Evolutionary conservation across 495 filamentous ascomycete genomes (phyloP), one percentile per base, ranked within the genome.

Genomic region (Penicillium ucsense): DNA sequence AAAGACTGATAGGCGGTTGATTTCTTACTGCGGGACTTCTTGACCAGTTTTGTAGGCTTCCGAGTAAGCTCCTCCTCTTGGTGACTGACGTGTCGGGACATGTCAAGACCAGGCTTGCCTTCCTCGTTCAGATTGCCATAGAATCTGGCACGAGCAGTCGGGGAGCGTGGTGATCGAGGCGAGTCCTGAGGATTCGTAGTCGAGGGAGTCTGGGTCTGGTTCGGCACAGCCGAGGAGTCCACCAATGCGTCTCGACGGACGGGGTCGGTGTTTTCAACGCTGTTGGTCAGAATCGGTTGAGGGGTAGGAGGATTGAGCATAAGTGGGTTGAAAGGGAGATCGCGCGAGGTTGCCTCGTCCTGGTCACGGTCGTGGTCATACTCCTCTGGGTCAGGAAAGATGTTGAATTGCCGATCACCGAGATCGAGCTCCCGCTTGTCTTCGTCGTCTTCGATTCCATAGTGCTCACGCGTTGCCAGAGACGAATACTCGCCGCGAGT

Each of bases 221-320:
- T 66, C 29, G 62, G 64, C 10, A 66, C 38, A 39, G 67, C 69
- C 8, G 61, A 63, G 27, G 65, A 67, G 27, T 72, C 66, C 6
- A 54, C 52, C 28, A 74, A 51, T 0, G 54, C 64, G 46, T 53
- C 52, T 56, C 62, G 66, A 31, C 57, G 48, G 1, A 53, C 43
- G 5, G 59, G 53, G 30, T 59, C 56, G 6, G 61, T 50, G 12
- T 62, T 43, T 45, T 61, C 60, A 8, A 54, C 43, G 31, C 39
- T 52, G 4, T 62, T 47, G 3, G 42, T 48, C 6, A 56, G 40
- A 35, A 52, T 46, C 8, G 69, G 68, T 31, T 68, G 71, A 1
- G 76, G 74, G 0, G 75, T 76, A 9, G 76, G 76, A 9, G 76
- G 76, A 45, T 78, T 77, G 51, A 77, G 64, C 50, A 66, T 66